Evolutionary conservation across 208 protist species (phyloP).

Genomic region (Crithidia brevicula): DNA sequence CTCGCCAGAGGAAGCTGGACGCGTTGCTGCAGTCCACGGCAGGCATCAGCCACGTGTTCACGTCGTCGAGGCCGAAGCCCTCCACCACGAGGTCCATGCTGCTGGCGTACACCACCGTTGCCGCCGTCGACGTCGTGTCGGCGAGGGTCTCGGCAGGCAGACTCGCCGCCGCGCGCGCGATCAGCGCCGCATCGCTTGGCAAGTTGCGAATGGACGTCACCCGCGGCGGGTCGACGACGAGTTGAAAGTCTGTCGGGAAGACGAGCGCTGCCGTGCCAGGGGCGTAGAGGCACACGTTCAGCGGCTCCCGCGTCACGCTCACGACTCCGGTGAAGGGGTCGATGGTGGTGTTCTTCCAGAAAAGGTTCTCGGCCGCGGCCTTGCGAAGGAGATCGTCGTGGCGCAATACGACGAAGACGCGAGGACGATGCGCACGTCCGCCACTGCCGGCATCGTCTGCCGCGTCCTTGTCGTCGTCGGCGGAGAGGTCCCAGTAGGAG

Average conservation of each 20-base stretch:
- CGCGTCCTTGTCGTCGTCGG: neutral
- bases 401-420: conserved; percentile 48
- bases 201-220: conserved; percentile 52
- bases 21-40: conserved; percentile 69
- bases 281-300: conserved; percentile 70
- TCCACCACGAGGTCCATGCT: conserved; percentile 73
- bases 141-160: neutral
- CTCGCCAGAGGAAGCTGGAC: conserved; percentile 70
- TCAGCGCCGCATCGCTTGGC: conserved; percentile 23
- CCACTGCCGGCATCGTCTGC: neutral
- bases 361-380: conserved; percentile 41
- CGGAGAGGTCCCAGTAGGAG: conserved; percentile 34
- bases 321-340: conserved; percentile 11
- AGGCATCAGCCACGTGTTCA: conserved; percentile 58
- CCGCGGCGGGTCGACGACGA: conserved; percentile 57
- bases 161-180: conserved; percentile 22
- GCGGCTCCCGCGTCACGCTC: conserved; percentile 38
- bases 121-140: conserved; percentile 5
- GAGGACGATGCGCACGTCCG: conserved; percentile 16
- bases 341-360: conserved; percentile 24
- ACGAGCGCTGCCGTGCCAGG: conserved; percentile 53
- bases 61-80: conserved; percentile 61
- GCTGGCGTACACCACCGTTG: conserved; percentile 56
- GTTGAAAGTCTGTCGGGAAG: conserved; percentile 51
- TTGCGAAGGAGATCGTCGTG: conserved; percentile 34